phyloP scores from a whole-genome alignment of 768 basidiomycete genomes.

The Suillus tomentosus region DNA sequence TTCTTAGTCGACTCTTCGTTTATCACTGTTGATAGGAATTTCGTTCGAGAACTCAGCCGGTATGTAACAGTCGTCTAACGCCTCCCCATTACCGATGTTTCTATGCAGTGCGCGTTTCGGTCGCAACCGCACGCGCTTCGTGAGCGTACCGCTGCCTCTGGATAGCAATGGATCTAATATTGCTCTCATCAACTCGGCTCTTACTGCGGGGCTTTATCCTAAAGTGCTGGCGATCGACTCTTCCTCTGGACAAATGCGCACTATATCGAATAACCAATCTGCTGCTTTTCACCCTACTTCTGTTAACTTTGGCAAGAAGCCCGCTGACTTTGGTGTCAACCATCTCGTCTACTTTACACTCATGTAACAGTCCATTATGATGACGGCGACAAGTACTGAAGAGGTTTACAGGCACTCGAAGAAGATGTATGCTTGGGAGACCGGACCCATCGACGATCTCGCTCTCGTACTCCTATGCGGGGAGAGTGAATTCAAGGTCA shows the following conservation, averaged over 20 bases:
- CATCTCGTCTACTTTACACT: conserved; percentile 86
- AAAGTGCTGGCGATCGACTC: conserved; percentile 80
- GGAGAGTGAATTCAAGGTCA: conserved; percentile 85
- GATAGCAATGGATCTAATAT: conserved; percentile 69
- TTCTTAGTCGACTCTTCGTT: conserved; percentile 90
- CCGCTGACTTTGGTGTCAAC: conserved; percentile 70
- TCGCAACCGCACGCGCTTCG: conserved; percentile 74
- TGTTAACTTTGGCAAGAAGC: conserved; percentile 77
- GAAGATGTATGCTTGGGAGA: conserved; percentile 92
- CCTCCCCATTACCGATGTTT: conserved; percentile 1
- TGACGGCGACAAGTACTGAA: conserved; percentile 12
- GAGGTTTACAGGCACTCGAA: conserved; percentile 77
- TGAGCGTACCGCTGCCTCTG: conserved; percentile 68
- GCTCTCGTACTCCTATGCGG: conserved; percentile 85
- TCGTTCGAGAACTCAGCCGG: conserved; percentile 76
- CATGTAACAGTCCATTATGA: conserved; percentile 53
- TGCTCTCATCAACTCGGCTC: conserved; percentile 73
- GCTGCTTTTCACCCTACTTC: conserved; percentile 89
- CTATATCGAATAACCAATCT: conserved; percentile 78
- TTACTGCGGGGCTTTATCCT: conserved; percentile 88
- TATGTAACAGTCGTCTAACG: conserved; percentile 19
- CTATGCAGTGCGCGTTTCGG: conserved; percentile 66
- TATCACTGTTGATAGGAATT: conserved; percentile 63
- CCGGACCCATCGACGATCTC: conserved; percentile 83
- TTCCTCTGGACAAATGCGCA: conserved; percentile 64